Evolutionary conservation across 1,284 basidiomycete genomes (phyloP).

Genomic region (Puccinia coronata): DNA sequence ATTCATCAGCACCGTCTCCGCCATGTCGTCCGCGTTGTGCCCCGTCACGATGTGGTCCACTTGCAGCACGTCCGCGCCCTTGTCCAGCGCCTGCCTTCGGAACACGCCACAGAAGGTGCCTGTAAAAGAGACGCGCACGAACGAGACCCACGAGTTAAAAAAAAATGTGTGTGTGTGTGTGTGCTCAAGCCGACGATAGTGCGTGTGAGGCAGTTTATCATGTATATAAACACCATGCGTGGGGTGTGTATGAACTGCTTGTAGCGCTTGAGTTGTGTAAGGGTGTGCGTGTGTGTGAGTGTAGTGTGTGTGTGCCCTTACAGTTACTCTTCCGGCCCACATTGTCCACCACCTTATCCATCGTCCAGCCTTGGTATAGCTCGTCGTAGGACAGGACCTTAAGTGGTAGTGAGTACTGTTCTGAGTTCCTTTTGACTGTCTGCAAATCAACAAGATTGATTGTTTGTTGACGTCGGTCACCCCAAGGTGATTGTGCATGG

Average conservation of each 20-base stretch:
- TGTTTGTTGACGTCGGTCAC: too few relatives aligned
- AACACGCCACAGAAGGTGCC: slow-evolving; percentile 97
- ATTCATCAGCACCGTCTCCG: slow-evolving; percentile 98
- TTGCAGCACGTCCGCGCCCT: slow-evolving; percentile 81
- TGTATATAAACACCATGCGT: background rate
- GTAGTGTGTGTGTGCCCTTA: slow-evolving; percentile 51
- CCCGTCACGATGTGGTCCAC: slow-evolving; percentile 99
- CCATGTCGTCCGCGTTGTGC: slow-evolving; percentile 98
- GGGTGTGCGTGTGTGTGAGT: background rate
- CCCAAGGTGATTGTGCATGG: too few relatives aligned
- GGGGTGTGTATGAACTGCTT: background rate
- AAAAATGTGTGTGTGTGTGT: too few relatives aligned
- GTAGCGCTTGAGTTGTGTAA: background rate
- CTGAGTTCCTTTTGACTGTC: slow-evolving; percentile 96
- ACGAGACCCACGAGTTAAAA: too few relatives aligned
- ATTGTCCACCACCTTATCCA: slow-evolving; percentile 92
- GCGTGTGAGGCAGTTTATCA: background rate
- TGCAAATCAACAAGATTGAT: too few relatives aligned
- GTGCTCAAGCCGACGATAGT: background rate
- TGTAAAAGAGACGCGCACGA: slow-evolving; percentile 53
- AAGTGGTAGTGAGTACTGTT: slow-evolving; percentile 90
- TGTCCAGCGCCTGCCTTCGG: slow-evolving; percentile 88
- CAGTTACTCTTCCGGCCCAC: slow-evolving; percentile 98
- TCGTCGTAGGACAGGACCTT: slow-evolving; percentile 96
- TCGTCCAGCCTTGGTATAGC: slow-evolving; percentile 93